Conservation (phyloP, 2,329 filamentous ascomycete genomes). For the Aspergillus alliaceus region DNA sequence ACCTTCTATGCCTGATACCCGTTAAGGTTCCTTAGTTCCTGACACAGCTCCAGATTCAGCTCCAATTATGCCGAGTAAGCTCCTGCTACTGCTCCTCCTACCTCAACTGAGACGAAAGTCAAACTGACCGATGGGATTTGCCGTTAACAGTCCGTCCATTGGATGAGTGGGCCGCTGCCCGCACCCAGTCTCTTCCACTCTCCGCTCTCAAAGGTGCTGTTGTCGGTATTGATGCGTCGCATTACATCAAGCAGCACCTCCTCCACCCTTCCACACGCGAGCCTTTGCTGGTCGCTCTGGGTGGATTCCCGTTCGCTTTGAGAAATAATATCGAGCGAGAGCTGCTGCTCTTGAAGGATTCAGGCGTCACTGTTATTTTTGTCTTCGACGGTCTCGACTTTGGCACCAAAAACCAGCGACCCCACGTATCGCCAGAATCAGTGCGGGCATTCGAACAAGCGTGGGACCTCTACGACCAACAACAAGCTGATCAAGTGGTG, state of each 20-base stretch:
- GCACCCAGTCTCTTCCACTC: constrained; percentile 61
- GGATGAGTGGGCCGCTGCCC: constrained; percentile 57
- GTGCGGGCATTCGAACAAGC: constrained; percentile 72
- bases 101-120: constrained; percentile 2
- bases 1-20: constrained; percentile 28
- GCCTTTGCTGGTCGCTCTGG: constrained; percentile 84
- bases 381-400: constrained; percentile 88
- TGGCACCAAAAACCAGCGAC: constrained; percentile 69
- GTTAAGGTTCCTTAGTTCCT: constrained; percentile 17
- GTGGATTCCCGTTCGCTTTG: constrained; percentile 80
- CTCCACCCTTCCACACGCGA: constrained; percentile 71
- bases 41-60: constrained; percentile 20
- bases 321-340: constrained; percentile 73
- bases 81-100: constrained; percentile 7
- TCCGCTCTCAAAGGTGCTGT: constrained; percentile 71
- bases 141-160: constrained; percentile 48
- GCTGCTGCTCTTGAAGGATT: constrained; percentile 68
- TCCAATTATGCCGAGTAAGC: constrained; percentile 40
- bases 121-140: background rate
- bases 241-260: constrained; percentile 81
- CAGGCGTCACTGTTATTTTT: constrained; percentile 77
- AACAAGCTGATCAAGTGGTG: constrained; percentile 78
- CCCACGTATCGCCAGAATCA: constrained; percentile 60
- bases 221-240: constrained; percentile 83
- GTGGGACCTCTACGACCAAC: constrained; percentile 83